phyloP scores from a whole-genome alignment of 2,329 filamentous ascomycete species.

The Penicillium hesseltinei region DNA sequence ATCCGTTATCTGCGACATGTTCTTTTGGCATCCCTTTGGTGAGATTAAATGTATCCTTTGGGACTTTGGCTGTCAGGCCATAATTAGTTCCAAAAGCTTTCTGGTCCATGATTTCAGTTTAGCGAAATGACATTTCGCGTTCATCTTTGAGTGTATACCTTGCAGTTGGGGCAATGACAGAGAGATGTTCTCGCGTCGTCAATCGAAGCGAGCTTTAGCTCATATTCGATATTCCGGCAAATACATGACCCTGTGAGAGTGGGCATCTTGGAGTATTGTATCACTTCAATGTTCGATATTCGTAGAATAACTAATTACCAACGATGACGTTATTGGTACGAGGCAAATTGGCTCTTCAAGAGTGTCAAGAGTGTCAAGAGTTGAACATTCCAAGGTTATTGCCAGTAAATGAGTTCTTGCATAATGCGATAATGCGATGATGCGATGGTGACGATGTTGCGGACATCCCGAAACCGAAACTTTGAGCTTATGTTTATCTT shows the following conservation, averaged over 20 bases:
- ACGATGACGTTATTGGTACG: background rate
- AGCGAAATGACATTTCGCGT: background rate
- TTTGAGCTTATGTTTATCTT: background rate
- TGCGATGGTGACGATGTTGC: background rate
- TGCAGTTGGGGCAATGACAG: constrained; percentile 56
- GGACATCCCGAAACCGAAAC: background rate
- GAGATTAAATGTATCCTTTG: constrained; percentile 45
- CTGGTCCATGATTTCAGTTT: constrained; percentile 21
- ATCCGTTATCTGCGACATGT: constrained; percentile 52
- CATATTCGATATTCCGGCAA: constrained; percentile 50
- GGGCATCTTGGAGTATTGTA: constrained; percentile 23
- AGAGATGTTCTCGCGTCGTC: constrained; percentile 52
- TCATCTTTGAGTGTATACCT: constrained; percentile 29
- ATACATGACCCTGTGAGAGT: constrained; percentile 47
- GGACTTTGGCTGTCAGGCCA: constrained; percentile 53
- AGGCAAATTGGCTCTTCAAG: background rate
- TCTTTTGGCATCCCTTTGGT: constrained; percentile 42
- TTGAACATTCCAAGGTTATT: too few species aligned
- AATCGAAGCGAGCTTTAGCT: constrained; percentile 44
- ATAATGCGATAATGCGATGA: background rate
- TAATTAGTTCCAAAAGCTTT: constrained; percentile 54
- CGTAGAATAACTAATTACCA: background rate
- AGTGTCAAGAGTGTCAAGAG: background rate
- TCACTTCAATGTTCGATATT: background rate
- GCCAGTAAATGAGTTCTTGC: background rate